Evolutionary conservation across 2,329 filamentous ascomycete species (phyloP), one percentile per base, ranked within the genome.

Genomic region (Aspergillus sp.): DNA sequence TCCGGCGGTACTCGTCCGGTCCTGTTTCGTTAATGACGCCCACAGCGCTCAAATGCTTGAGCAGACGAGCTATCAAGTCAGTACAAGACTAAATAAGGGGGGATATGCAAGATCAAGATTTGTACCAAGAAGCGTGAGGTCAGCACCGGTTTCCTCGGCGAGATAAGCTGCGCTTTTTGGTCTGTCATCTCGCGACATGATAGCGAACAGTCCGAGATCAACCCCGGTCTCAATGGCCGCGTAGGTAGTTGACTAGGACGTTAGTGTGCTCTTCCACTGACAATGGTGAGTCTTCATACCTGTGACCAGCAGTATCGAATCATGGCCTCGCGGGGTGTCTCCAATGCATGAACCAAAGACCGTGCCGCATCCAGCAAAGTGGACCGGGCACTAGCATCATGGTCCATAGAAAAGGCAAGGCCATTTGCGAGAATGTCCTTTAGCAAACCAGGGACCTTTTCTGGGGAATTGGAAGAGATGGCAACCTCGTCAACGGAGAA

Each of bases 301-400:
- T 76, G 65, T 0, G 70, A 71, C 71, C 74, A 77, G 51, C 59
- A 64, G 41, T 76, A 72, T 47, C 70, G 64, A 46, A 76, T 65
- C 64, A 76, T 74, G 0, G 73, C 72, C 58, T 78, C 74, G 5
- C 73, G 64, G 0, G 74, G 74, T 0, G 71, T 75, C 53, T 77
- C 73, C 10, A 66, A 58, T 46, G 53, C 66, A 32, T 53, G 49
- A 1, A 54, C 51, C 35, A 62, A 47, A 5, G 53, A 43, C 6
- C 55, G 50, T 5, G 55, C 50, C 1, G 56, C 41, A 39, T 56
- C 49, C 6, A 60, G 41, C 3, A 61, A 44, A 5, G 49, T 52
- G 12, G 46, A 35, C 1, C 56, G 52, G 10, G 42, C 46, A 5
- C 51, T 41, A 20, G 52, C 50, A 13, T 53, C 49, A 4, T 44